Evolutionary conservation across 1,139 yeast species (phyloP).

Genomic region (Hyphopichia wangnamkhiaoensis): DNA sequence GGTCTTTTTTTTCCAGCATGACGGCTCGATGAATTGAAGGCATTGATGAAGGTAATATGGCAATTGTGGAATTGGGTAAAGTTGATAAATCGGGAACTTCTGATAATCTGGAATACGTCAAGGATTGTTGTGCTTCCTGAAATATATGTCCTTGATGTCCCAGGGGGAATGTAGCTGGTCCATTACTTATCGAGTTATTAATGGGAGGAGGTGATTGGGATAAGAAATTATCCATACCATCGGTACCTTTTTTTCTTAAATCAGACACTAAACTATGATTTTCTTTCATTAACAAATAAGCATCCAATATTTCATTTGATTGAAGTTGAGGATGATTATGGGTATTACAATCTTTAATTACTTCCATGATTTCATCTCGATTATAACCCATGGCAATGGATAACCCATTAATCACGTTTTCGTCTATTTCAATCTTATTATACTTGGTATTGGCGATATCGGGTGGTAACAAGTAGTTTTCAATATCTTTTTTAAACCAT

Average conservation of each 20-base stretch:
- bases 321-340: constrained; percentile 37
- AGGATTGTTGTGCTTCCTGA: constrained; percentile 49
- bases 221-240: constrained; percentile 52
- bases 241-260: constrained; percentile 55
- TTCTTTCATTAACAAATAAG: constrained; percentile 84
- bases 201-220: constrained; percentile 52
- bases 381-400: constrained; percentile 92
- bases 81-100: constrained; percentile 52
- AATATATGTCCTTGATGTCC: constrained; percentile 14
- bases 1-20: constrained; percentile 62
- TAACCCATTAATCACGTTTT: constrained; percentile 75
- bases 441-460: constrained; percentile 47
- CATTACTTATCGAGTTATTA: constrained; percentile 28
- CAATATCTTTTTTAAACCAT: constrained; percentile 87
- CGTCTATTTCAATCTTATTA: constrained; percentile 60
- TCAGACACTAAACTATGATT: constrained; percentile 71
- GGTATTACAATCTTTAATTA: constrained; percentile 52
- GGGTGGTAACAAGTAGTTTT: constrained; percentile 79
- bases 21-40: constrained; percentile 94
- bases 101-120: constrained; percentile 51
- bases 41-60: constrained; percentile 87
- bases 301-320: constrained; percentile 81
- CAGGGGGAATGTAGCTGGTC: constrained; percentile 19
- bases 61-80: constrained; percentile 68
- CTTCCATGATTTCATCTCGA: constrained; percentile 79